Evolutionary conservation across 352 stramenopile genomes (phyloP).

Genomic region (Globisporangium yorkense): DNA sequence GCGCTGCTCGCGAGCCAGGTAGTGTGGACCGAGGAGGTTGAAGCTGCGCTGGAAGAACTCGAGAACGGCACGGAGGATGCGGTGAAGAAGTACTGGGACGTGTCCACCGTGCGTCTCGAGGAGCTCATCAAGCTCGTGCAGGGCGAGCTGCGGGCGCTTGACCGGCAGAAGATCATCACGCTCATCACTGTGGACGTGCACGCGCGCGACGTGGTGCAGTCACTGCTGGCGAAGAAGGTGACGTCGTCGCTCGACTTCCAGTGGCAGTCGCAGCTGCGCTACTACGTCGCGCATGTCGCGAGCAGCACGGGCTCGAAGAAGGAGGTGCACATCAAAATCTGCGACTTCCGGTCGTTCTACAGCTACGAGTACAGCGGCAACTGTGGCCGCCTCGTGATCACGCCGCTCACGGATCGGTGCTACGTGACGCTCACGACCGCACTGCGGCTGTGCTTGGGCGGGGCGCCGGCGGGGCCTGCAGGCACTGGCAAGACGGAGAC

Average conservation of each 20-base stretch:
- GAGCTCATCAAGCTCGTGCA: constrained; percentile 94
- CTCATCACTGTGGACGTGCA: constrained; percentile 97
- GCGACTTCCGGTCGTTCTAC: constrained; percentile 89
- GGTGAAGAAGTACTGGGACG: constrained; percentile 92
- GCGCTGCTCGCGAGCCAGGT: constrained; percentile 90
- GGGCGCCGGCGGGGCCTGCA: constrained; percentile 68
- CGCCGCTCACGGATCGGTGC: constrained; percentile 91
- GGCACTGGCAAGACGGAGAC: constrained; percentile 87
- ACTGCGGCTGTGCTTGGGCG: constrained; percentile 69
- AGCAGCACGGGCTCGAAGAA: constrained; percentile 30
- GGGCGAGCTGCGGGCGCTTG: constrained; percentile 49
- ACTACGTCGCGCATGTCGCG: constrained; percentile 76
- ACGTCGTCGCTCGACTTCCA: constrained; percentile 90
- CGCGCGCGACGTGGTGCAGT: constrained; percentile 92
- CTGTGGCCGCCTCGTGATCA: constrained; percentile 92
- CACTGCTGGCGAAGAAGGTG: constrained; percentile 90
- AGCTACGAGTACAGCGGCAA: constrained; percentile 97
- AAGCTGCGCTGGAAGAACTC: constrained; percentile 90
- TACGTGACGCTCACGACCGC: constrained; percentile 88
- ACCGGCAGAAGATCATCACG: constrained; percentile 94
- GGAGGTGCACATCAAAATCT: constrained; percentile 88
- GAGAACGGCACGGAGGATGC: constrained; percentile 94
- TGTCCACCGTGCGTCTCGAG: constrained; percentile 88
- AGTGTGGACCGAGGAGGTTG: constrained; percentile 91
- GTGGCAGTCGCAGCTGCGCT: constrained; percentile 95